phyloP scores from a whole-genome alignment of 345 rosid species.

The Hibiscus mutabilis region DNA sequence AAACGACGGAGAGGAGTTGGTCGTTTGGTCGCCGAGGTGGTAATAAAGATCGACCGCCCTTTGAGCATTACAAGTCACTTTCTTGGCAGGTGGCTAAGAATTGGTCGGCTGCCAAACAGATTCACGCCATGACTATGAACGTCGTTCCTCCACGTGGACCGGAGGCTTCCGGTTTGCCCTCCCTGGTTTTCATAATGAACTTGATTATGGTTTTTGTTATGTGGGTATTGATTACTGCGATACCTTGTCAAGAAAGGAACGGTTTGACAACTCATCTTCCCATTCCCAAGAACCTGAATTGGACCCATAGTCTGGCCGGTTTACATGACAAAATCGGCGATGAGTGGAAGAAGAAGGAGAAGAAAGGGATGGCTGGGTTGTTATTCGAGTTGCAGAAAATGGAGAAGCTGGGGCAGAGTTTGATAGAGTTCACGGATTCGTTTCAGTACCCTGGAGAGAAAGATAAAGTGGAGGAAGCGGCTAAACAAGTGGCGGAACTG shows the following conservation, averaged over 20 bases:
- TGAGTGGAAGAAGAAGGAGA: not conserved
- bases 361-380: not conserved
- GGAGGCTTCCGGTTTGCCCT: not conserved
- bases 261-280: not conserved
- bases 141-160: not conserved
- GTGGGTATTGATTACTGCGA: not conserved
- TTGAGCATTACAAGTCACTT: not conserved
- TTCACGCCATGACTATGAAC: not conserved
- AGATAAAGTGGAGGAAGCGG: not conserved
- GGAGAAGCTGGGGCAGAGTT: not conserved
- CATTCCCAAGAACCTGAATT: not conserved
- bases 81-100: not conserved
- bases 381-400: not conserved
- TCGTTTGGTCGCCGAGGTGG: not conserved
- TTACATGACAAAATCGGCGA: not conserved
- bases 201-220: not conserved
- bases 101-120: not conserved
- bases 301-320: not conserved
- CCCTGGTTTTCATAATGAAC: not conserved
- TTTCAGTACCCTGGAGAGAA: not conserved
- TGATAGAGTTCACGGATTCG: not conserved
- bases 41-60: not conserved
- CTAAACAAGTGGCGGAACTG: not conserved
- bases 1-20: not conserved
- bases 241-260: not conserved